Evolutionary conservation across 1,284 basidiomycete species (phyloP).

Genomic region (Afroboletus lepidellus): DNA sequence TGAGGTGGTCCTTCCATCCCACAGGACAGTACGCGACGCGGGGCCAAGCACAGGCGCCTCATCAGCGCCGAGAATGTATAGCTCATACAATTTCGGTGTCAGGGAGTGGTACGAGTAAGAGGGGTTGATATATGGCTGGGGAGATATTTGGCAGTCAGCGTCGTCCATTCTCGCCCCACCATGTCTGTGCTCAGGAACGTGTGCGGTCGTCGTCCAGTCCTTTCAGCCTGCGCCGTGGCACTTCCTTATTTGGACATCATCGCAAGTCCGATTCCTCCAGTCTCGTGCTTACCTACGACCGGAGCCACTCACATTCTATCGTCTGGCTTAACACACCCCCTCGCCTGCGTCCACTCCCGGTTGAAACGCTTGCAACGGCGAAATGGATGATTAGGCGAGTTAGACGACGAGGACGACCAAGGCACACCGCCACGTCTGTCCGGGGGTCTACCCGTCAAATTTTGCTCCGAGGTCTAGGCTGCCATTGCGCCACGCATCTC

Average conservation of each 20-base stretch:
- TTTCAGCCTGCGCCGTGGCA: no score
- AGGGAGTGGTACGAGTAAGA: conserved; percentile 86
- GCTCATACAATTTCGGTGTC: conserved; percentile 58
- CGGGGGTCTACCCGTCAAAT: no score
- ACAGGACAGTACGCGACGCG: conserved; percentile 87
- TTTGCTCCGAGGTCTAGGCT: no score
- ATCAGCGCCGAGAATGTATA: conserved; percentile 93
- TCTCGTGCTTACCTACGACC: conserved; percentile 4
- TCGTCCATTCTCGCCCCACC: no score
- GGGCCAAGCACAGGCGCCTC: conserved; percentile 96
- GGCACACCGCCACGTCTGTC: no score
- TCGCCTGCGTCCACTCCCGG: conserved; percentile 13
- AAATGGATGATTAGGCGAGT: no score
- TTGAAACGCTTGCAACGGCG: no score
- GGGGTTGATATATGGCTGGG: conserved; percentile 19
- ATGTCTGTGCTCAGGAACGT: conserved; percentile 16
- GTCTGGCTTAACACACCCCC: no score
- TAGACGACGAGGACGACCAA: no score
- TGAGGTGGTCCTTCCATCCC: conserved; percentile 70
- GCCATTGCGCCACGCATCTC: no score
- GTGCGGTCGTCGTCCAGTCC: conserved; percentile 33
- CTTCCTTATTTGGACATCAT: conserved; percentile 18
- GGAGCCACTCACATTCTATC: no score
- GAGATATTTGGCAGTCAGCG: not conserved
- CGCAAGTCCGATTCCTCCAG: conserved; percentile 9